Percentiles rank a stretch among this genome's conserved stretches.
Evolutionary conservation across 768 basidiomycete genomes (phyloP).

Genomic region (Gymnopilus dilepis): DNA sequence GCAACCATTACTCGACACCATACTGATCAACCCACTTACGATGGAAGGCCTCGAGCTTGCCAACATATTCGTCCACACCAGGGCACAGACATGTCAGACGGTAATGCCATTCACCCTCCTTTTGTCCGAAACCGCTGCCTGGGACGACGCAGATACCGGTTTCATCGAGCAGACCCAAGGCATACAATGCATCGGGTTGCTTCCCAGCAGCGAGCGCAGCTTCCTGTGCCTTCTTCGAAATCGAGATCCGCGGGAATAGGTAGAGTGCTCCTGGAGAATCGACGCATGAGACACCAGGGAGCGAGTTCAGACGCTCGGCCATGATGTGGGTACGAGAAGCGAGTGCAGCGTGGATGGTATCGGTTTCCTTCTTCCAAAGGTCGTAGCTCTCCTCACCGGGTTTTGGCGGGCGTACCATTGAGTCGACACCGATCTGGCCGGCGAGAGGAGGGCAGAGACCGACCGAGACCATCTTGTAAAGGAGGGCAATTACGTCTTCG

Average conservation of each 20-base stretch:
- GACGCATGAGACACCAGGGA: slow-evolving; percentile 91
- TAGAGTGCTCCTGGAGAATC: slow-evolving; percentile 93
- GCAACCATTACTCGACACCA: slow-evolving; percentile 23
- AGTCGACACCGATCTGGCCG: slow-evolving; percentile 94
- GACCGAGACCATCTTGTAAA: slow-evolving; percentile 97
- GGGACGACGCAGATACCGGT: slow-evolving; percentile 96
- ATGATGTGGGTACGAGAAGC: slow-evolving; percentile 73
- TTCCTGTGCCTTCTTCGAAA: slow-evolving; percentile 74
- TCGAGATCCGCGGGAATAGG: slow-evolving; percentile 82
- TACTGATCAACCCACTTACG: slow-evolving; percentile 39
- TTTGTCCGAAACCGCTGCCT: slow-evolving; percentile 94
- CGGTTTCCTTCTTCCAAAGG: slow-evolving; percentile 85
- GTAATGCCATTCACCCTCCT: slow-evolving; percentile 88
- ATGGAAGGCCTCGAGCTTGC: slow-evolving; percentile 68
- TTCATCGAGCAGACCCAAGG: slow-evolving; percentile 80
- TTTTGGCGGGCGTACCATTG: slow-evolving; percentile 89
- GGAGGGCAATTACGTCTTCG: slow-evolving; percentile 76
- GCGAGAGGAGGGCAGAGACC: slow-evolving; percentile 87
- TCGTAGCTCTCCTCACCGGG: slow-evolving; percentile 75
- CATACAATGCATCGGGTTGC: slow-evolving; percentile 89
- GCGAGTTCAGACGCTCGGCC: slow-evolving; percentile 77
- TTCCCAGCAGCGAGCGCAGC: slow-evolving; percentile 76
- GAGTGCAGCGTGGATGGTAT: slow-evolving; percentile 76
- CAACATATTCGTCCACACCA: slow-evolving; percentile 91
- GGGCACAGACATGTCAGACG: slow-evolving; percentile 94